Base-by-base conservation (phyloP, 495 filamentous ascomycete species). In the Penicillium simplicissimum region DNA sequence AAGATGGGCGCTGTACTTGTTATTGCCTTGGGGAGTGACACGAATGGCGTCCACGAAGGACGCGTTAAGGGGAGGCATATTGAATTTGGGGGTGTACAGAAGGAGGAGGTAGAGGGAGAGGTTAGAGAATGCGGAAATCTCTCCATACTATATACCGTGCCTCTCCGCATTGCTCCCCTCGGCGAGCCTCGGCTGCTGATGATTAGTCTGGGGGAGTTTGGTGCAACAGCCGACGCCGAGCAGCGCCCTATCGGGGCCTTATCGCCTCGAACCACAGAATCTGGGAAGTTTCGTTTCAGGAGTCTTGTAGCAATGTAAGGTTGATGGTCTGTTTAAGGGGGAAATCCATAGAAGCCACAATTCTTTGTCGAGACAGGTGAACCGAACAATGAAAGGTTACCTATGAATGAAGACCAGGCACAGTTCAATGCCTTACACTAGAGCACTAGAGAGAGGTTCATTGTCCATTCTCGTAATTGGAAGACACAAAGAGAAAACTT, bases 1-100 rank as follows among this genome's bases (percentile, higher is more conserved):
- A 37, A 91, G 83, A 58, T 84, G 43, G 28, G 80, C 82, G 7
- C 76, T 69, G 71, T 93, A 93, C 3, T 82, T 85, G 66, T 88
- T 83, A 1, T 82, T 76, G 60, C 82, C 83, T 43, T 88, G 56
- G n/a, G 74, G 77, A 25, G 74, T 74, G 23, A 90, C 71, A 13
- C 76, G 72, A 15, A 83, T 86, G 40, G 87, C 87, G 51, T 88
- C 78, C 52, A 78, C 81, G 62, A 91, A 88, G 15, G 79, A 61
- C 19, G 67, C 28, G 15, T 73, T 73, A 56, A 71, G 47, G 38
- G 60, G 49, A n/a, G 73, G 35, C 63, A 67, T 65, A 13, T 25
- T 57, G 36, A 25, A 25, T 25, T 25, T 25, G 23, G 23, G 15
- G n/a, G 3, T 52, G 11, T 35, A 17, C 47, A 21, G 42, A 21